Base-by-base conservation (phyloP, 2,329 filamentous ascomycete species). In the Ramichloridium luteum region DNA sequence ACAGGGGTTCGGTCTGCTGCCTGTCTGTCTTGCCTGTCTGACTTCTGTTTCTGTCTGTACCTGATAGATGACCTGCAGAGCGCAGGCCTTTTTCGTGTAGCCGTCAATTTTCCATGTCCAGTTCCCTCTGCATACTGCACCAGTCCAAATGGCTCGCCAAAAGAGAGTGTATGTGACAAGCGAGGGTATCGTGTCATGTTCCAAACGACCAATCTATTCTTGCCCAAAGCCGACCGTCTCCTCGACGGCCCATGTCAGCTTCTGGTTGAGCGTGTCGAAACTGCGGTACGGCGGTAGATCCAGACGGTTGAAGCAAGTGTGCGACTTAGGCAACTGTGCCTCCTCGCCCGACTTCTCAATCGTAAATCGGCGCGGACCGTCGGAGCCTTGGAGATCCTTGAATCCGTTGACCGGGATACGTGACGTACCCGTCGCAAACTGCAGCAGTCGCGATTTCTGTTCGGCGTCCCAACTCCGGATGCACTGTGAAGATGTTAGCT, bases 151-250 rank as follows among this genome's bases (percentile, higher is more conserved):
- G n/a, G n/a, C n/a, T n/a, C n/a, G n/a, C n/a, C n/a, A n/a, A n/a
- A n/a, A n/a, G n/a, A n/a, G n/a, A n/a, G n/a, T n/a, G n/a, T n/a
- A n/a, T n/a, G n/a, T n/a, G n/a, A n/a, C n/a, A n/a, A n/a, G n/a
- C n/a, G n/a, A n/a, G n/a, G n/a, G n/a, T n/a, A n/a, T n/a, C n/a
- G n/a, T n/a, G n/a, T n/a, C n/a, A n/a, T n/a, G n/a, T n/a, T n/a
- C n/a, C n/a, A n/a, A n/a, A n/a, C n/a, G n/a, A n/a, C n/a, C n/a
- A n/a, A 23, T 23, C 54, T 84, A 98, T 65, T 98, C 90, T 65
- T 98, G 90, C 44, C 90, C 90, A 56, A 98, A 98, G 40, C 90
- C 90, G 67, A 98, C 86, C 0, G 90, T 98, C 65, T 98, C 90
- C 62, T 98, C 90, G 34, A 98, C 90, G 15, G 90, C 90, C 60